A percentile compares a stretch with the other conserved stretches of the same genome.
These are phyloP conservation scores for Mucor irregularis DNA, from an alignment of 371 early-diverging fungal genomes.

Conservation along the genomic window DNA sequence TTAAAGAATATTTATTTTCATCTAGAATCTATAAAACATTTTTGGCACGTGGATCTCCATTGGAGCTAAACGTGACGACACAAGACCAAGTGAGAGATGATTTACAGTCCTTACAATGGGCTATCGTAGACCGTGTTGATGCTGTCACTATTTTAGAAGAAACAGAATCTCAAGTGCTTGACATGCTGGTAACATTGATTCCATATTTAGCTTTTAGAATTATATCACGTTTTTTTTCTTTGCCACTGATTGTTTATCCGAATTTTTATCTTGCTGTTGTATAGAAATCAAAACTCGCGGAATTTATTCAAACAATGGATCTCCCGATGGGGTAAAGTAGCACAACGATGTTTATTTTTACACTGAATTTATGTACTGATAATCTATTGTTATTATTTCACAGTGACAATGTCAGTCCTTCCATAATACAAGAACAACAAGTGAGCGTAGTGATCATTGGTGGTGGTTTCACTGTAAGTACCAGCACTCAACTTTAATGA, in stretches of 20 bases:
- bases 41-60: conserved; percentile 22
- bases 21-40: conserved; percentile 33
- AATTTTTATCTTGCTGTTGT: neutral
- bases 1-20: too few relatives aligned
- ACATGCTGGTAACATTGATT: conserved; percentile 26
- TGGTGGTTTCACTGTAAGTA: conserved; percentile 47
- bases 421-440: conserved; percentile 17
- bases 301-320: conserved; percentile 24
- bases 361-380: neutral
- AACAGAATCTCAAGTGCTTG: conserved; percentile 31
- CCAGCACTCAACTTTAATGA: too few relatives aligned
- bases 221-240: neutral
- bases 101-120: conserved; percentile 26
- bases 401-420: conserved; percentile 6
- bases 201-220: neutral
- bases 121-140: conserved; percentile 23
- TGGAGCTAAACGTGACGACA: conserved; percentile 28
- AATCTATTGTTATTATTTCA: neutral
- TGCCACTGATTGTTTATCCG: neutral
- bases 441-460: conserved; percentile 35
- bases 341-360: neutral
- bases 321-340: conserved; percentile 19
- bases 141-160: conserved; percentile 30
- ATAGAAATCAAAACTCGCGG: conserved; percentile 22
- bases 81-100: conserved; percentile 30